These are phyloP conservation scores for Rhodotorula mucilaginosa DNA, from an alignment of 1,284 basidiomycete genomes.

Conservation along the genomic window DNA sequence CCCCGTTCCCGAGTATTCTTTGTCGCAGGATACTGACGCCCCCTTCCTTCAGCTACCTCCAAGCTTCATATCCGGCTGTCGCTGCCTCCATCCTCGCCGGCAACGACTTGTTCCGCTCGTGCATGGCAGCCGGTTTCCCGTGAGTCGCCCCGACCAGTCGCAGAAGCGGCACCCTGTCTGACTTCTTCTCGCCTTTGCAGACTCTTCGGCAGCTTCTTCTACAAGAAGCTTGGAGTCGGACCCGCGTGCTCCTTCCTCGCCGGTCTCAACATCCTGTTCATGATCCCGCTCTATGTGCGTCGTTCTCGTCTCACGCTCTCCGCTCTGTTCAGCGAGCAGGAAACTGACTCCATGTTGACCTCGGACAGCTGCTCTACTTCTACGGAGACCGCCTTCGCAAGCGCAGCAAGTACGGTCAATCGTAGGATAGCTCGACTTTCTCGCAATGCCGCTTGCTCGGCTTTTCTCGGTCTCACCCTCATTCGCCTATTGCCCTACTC, in stretches of 20 bases:
- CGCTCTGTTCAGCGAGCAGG: too few relatives aligned
- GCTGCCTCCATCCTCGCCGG: conserved; percentile 39
- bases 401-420: conserved; percentile 11
- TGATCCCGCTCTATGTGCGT: conserved; percentile 13
- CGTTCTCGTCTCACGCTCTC: too few relatives aligned
- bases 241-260: conserved; percentile 13
- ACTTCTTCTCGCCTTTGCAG: not conserved
- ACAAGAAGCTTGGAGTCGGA: conserved; percentile 19
- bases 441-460: not conserved
- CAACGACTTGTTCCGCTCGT: conserved; percentile 38
- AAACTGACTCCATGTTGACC: not conserved
- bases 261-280: conserved; percentile 11
- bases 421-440: not conserved
- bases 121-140: conserved; percentile 29
- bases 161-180: not conserved
- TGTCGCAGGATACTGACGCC: not conserved
- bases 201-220: conserved; percentile 10
- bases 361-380: conserved; percentile 6
- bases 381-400: conserved; percentile 24
- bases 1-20: not conserved
- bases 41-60: not conserved
- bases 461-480: not conserved
- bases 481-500: not conserved
- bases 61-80: not conserved
- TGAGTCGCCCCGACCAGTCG: not conserved